Evolutionary conservation across 495 filamentous ascomycete genomes (phyloP), one percentile per base, ranked within the genome.

Genomic region (Terfezia claveryi): DNA sequence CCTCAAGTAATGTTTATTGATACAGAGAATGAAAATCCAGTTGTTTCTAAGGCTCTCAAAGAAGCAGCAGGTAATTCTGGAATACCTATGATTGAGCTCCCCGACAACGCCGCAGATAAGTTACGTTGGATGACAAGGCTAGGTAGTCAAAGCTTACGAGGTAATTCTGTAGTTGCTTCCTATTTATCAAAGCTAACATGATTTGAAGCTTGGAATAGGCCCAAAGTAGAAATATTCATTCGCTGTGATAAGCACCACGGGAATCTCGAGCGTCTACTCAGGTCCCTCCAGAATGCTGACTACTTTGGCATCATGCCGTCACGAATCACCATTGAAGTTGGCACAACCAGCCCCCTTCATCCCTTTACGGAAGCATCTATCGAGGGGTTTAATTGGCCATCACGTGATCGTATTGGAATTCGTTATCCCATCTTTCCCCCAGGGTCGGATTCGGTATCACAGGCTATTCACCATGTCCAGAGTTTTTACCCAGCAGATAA

Each of bases 101-200:
- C 80, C 7, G 55, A 56, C 41, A 69, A 69, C 50, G 66, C 68
- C 23, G 66, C 68, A n/a, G 72, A 75, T 51, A 70, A 76, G 44
- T 58, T 83, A 36, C 72, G 75, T 69, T 85, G 81, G 81, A 72
- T 84, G 36, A 74, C 79, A 14, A 65, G 70, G 23, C 64, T 85
- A 49, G 77, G 81, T 58, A 73, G 75, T 54, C 71, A 68, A 49
- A 76, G 80, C 55, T 67, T 85, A 44, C 68, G 61, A 62, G 70
- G 76, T 77, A 67, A 59, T 32, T 32, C 27, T 32, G 23, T 20
- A 46, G 41, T 46, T 46, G 2, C 8, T 20, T 46, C 4, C 8
- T 4, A 46, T 46, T 46, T 8, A 46, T 20, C 2, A 46, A 46
- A 46, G 17, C 41, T 46, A 20, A 46, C 41, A 46, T 46, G 41